Evolutionary conservation across 495 filamentous ascomycete genomes (phyloP), one percentile per base, ranked within the genome.

Genomic region (Pyrenopolyporus hunteri): DNA sequence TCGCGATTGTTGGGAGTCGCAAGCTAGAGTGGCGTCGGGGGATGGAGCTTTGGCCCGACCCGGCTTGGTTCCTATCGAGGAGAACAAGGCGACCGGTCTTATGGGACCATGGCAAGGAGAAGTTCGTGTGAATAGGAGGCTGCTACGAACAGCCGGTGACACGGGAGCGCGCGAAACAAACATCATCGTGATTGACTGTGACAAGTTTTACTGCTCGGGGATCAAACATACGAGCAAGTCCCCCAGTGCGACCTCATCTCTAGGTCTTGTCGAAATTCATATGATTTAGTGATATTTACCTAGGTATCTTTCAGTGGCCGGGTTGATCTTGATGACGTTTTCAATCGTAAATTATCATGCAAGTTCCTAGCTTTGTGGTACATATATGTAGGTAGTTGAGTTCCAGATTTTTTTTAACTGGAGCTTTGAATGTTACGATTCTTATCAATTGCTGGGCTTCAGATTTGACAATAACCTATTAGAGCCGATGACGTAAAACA

Each of bases 1-100:
- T 39, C 69, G 69, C 36, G 19, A 53, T 39, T 71, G 69, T 16
- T 64, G 60, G 25, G 64, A 33, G 29, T 32, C 44, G 11, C 17
- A 4, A 16, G 51, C 37, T 14, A 57, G 36, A 22, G 45, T 16
- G 5, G 37, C 32, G 8, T 63, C 33, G 4, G 31, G 33, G 14
- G 37, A 16, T 8, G 43, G 23, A 2, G 42, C n/a, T n/a, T n/a
- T n/a, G n/a, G n/a, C n/a, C n/a, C n/a, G n/a, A n/a, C n/a, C n/a
- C n/a, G n/a, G n/a, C n/a, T n/a, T n/a, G n/a, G n/a, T n/a, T 52
- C 22, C 32, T 7, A 25, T 52, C 6, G 13, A 31, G 23, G 9
- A 35, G 14, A 42, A 22, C 6, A 22, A 42, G 13, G 40, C 16
- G 13, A 50, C 9, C 13, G 32, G 45, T 46, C 55, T 40, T 11